phyloP scores from a whole-genome alignment of 805 yeast genomes.

The Kodamaea restingae region DNA sequence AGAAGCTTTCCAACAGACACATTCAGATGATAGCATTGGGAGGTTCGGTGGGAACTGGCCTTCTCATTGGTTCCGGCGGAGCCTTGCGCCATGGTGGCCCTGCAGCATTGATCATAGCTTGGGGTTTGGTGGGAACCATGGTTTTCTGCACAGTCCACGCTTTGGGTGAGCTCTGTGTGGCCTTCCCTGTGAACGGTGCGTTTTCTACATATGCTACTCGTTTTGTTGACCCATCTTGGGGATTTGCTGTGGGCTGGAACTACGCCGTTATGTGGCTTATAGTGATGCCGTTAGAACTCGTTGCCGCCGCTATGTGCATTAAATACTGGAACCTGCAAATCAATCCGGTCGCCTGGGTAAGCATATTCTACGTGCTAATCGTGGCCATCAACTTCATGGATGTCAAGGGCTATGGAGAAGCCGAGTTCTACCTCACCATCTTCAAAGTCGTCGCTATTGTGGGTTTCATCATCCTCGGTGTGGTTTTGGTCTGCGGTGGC shows the following conservation, averaged over 20 bases:
- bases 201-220: constrained; percentile 37
- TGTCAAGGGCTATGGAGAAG: constrained; percentile 37
- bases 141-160: constrained; percentile 57
- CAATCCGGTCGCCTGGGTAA: constrained; percentile 39
- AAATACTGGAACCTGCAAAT: constrained; percentile 30
- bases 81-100: constrained; percentile 41
- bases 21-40: constrained; percentile 28
- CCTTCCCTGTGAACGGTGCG: constrained; percentile 35
- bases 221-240: constrained; percentile 38
- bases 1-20: constrained; percentile 21
- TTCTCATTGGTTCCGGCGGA: constrained; percentile 49
- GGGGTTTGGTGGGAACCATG: constrained; percentile 53
- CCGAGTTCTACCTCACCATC: constrained; percentile 30
- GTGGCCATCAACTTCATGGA: constrained; percentile 30
- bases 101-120: constrained; percentile 49
- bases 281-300: constrained; percentile 35
- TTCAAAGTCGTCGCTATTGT: constrained; percentile 33
- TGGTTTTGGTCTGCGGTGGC: constrained; percentile 35
- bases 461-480: constrained; percentile 35
- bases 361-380: constrained; percentile 29
- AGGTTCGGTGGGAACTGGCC: constrained; percentile 27
- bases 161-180: constrained; percentile 63
- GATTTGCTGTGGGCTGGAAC: constrained; percentile 39
- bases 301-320: constrained; percentile 37
- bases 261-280: constrained; percentile 38